Percentiles rank a stretch among this genome's conserved stretches.
Conservation (phyloP, 1,284 basidiomycete genomes). For the Sporisorium graminicola region DNA sequence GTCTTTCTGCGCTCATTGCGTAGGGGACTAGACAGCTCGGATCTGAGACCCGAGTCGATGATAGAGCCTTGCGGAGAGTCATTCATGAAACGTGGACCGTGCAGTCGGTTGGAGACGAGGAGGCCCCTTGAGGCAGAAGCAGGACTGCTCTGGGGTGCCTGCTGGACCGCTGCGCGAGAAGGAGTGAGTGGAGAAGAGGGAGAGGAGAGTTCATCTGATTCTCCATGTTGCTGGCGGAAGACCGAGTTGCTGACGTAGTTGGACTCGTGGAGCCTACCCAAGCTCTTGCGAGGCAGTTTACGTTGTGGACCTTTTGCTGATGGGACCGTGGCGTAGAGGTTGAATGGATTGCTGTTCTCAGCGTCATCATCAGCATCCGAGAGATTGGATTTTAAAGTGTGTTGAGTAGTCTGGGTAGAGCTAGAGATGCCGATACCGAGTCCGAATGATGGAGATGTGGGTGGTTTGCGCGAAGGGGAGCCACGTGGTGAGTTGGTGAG, state of each 20-base stretch:
- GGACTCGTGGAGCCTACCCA: slow-evolving; percentile 47
- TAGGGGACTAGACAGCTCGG: slow-evolving; percentile 9
- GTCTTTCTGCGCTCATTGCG: slow-evolving; percentile 71
- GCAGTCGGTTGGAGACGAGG: slow-evolving; percentile 82
- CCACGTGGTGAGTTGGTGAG: slow-evolving; percentile 26
- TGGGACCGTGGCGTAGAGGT: slow-evolving; percentile 25
- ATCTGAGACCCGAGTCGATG: background rate
- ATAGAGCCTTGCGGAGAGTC: slow-evolving; percentile 19
- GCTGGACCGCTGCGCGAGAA: slow-evolving; percentile 8
- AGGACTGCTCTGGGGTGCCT: slow-evolving; percentile 6
- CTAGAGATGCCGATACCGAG: slow-evolving; percentile 57
- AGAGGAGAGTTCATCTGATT: slow-evolving; percentile 44
- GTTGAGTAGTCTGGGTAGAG: slow-evolving; percentile 16
- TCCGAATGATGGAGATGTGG: slow-evolving; percentile 44
- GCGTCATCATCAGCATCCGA: slow-evolving; percentile 9
- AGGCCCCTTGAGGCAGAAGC: slow-evolving; percentile 74
- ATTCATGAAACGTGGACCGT: slow-evolving; percentile 75
- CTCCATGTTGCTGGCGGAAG: slow-evolving; percentile 76
- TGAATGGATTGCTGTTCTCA: slow-evolving; percentile 44
- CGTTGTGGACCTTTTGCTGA: slow-evolving; percentile 14
- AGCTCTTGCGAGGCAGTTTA: slow-evolving; percentile 55
- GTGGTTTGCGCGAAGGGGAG: slow-evolving; percentile 17
- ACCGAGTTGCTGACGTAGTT: slow-evolving; percentile 64
- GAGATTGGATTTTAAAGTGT: slow-evolving; percentile 14
- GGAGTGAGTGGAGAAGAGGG: slow-evolving; percentile 13